Evolutionary conservation across 1,139 yeast species (phyloP).

Genomic region (Meyerozyma smithsonii): DNA sequence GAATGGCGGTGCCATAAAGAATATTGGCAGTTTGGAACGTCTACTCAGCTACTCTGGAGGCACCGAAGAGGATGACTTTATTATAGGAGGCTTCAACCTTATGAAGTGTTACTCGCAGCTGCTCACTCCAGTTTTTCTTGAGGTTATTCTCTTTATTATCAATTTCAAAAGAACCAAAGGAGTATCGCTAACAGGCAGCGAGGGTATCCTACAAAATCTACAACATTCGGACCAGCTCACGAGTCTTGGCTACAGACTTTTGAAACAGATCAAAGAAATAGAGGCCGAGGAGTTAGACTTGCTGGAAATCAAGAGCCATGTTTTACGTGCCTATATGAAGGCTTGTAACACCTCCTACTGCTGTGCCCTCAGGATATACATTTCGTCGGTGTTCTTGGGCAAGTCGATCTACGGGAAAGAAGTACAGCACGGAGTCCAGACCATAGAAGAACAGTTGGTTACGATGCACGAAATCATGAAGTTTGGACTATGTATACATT

Average conservation of each 20-base stretch:
- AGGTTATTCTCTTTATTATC: constrained; percentile 5
- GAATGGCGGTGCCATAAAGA: constrained; percentile 8
- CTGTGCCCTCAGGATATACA: constrained; percentile 6
- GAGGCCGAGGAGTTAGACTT: constrained; percentile 7
- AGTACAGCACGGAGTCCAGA: constrained; percentile 6
- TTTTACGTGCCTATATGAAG: constrained; percentile 7
- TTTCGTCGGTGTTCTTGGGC: constrained; percentile 6
- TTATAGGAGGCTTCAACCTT: constrained; percentile 8
- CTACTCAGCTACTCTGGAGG: not conserved
- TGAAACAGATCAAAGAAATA: not conserved
- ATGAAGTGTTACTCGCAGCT: constrained; percentile 9
- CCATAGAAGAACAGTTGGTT: constrained; percentile 7
- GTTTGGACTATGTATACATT: constrained; percentile 8
- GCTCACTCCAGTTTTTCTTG: constrained; percentile 8
- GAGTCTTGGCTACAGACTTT: not conserved
- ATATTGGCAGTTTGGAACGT: not conserved
- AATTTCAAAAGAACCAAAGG: constrained; percentile 3
- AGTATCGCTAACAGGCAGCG: constrained; percentile 6
- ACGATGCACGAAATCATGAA: constrained; percentile 4
- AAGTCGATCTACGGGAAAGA: constrained; percentile 5
- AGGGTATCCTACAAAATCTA: constrained; percentile 7
- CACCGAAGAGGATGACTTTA: not conserved
- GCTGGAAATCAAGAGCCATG: constrained; percentile 4
- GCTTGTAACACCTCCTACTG: constrained; percentile 8
- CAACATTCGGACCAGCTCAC: constrained; percentile 2